Conservation (phyloP, 441 rosid species). For the Mallotus repandus region DNA sequence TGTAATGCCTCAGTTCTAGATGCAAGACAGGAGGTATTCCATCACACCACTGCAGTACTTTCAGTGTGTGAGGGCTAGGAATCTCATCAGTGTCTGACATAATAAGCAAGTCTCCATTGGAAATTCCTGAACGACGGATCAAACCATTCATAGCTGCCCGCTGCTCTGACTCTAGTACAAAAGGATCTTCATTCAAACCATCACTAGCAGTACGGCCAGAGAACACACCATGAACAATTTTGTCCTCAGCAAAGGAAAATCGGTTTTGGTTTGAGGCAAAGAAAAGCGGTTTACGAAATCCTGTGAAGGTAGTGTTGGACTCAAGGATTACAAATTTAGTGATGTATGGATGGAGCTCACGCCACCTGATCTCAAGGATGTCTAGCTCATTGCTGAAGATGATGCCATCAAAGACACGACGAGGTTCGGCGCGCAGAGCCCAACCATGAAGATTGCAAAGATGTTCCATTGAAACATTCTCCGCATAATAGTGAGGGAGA, state of each 20-base stretch:
- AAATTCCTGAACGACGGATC: conserved; percentile 55
- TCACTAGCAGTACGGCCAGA: conserved; percentile 43
- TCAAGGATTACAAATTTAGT: conserved; percentile 75
- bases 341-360: conserved; percentile 63
- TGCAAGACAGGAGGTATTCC: conserved; percentile 70
- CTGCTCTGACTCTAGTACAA: conserved; percentile 60
- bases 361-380: conserved; percentile 79
- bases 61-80: conserved; percentile 81
- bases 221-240: conserved; percentile 61
- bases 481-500: conserved; percentile 86
- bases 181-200: conserved; percentile 52
- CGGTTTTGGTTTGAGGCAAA: conserved; percentile 51
- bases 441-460: conserved; percentile 83
- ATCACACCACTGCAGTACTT: conserved; percentile 67
- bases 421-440: conserved; percentile 58
- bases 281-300: conserved; percentile 68
- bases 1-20: conserved; percentile 73
- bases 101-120: conserved; percentile 63
- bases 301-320: conserved; percentile 88
- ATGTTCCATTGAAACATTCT: conserved; percentile 76
- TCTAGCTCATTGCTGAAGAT: conserved; percentile 90
- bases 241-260: conserved; percentile 57
- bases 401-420: conserved; percentile 63
- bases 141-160: conserved; percentile 62
- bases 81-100: conserved; percentile 87